Conservation (phyloP, 2,329 filamentous ascomycete species). For the Colletotrichum neosansevieriae region DNA sequence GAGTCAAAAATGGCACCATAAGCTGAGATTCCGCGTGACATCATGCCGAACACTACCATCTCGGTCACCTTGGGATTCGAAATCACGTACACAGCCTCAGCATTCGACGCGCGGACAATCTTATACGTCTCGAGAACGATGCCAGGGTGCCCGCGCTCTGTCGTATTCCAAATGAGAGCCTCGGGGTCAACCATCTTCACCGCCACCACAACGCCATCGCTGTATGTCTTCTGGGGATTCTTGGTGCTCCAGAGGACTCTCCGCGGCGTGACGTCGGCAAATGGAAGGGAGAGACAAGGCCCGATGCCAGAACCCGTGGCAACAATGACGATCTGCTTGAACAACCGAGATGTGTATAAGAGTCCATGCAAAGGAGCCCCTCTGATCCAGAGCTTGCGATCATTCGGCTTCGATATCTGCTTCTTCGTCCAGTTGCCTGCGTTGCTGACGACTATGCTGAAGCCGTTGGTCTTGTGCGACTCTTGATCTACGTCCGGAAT, state of each 20-base stretch:
- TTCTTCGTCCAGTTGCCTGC: slow-evolving; percentile 80
- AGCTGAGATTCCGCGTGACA: slow-evolving; percentile 72
- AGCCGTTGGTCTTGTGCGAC: slow-evolving; percentile 76
- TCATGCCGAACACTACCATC: slow-evolving; percentile 76
- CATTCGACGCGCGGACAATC: slow-evolving; percentile 63
- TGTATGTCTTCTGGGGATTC: slow-evolving; percentile 72
- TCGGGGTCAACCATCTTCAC: slow-evolving; percentile 68
- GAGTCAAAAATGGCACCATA: slow-evolving; percentile 81
- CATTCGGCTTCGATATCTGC: slow-evolving; percentile 71
- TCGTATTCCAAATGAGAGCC: slow-evolving; percentile 77
- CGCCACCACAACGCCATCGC: slow-evolving; percentile 64
- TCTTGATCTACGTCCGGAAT: slow-evolving; percentile 67
- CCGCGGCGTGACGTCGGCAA: slow-evolving; percentile 59
- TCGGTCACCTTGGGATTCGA: slow-evolving; percentile 77
- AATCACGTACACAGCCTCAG: slow-evolving; percentile 80
- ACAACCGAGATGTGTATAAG: slow-evolving; percentile 54
- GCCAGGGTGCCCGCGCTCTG: slow-evolving; percentile 68
- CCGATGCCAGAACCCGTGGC: slow-evolving; percentile 81
- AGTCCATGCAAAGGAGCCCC: slow-evolving; percentile 71
- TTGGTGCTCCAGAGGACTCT: slow-evolving; percentile 78
- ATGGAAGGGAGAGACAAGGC: slow-evolving; percentile 71
- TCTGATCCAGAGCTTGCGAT: slow-evolving; percentile 71
- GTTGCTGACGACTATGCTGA: slow-evolving; percentile 50
- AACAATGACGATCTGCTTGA: slow-evolving; percentile 73
- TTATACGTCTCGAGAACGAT: slow-evolving; percentile 63